Conservation (phyloP, 1,139 yeast genomes). For the Casaregolazyma suthepensis region DNA sequence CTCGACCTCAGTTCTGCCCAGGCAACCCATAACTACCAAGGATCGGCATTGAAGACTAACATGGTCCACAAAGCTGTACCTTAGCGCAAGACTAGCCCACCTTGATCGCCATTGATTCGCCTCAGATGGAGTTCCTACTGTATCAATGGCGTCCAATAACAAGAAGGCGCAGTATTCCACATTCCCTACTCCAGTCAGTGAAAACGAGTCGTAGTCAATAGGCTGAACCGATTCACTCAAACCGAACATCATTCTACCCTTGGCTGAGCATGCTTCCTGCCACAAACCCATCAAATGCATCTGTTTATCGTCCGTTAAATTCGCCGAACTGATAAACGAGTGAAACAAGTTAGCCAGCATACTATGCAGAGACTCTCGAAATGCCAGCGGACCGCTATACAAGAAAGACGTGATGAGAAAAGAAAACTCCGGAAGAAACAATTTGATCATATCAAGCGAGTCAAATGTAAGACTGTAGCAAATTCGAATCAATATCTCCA, state of each 20-base stretch:
- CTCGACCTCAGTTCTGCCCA: constrained; percentile 58
- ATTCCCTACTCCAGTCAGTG: constrained; percentile 48
- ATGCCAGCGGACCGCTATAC: constrained; percentile 65
- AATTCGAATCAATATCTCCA: constrained; percentile 61
- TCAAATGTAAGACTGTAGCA: constrained; percentile 69
- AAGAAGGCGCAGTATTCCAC: constrained; percentile 58
- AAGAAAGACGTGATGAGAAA: constrained; percentile 65
- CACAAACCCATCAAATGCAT: constrained; percentile 47
- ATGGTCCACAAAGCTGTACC: constrained; percentile 52
- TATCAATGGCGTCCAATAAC: constrained; percentile 52
- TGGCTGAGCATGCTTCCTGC: constrained; percentile 58
- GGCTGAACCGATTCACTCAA: constrained; percentile 57
- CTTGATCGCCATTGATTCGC: constrained; percentile 58
- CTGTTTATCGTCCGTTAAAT: constrained; percentile 41
- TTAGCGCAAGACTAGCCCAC: constrained; percentile 64
- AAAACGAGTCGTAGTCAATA: constrained; percentile 38
- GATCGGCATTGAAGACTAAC: constrained; percentile 71
- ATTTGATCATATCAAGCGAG: constrained; percentile 56
- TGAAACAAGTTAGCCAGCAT: constrained; percentile 66
- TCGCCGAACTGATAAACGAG: constrained; percentile 58
- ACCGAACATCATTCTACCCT: constrained; percentile 73
- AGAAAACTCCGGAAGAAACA: constrained; percentile 67
- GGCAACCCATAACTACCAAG: constrained; percentile 62
- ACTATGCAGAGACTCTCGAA: constrained; percentile 61
- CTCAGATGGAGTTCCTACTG: constrained; percentile 40